Evolutionary conservation across 176 grass and related monocot species (phyloP), one percentile per base, ranked within the genome.

Genomic region (Oryza nivara): DNA sequence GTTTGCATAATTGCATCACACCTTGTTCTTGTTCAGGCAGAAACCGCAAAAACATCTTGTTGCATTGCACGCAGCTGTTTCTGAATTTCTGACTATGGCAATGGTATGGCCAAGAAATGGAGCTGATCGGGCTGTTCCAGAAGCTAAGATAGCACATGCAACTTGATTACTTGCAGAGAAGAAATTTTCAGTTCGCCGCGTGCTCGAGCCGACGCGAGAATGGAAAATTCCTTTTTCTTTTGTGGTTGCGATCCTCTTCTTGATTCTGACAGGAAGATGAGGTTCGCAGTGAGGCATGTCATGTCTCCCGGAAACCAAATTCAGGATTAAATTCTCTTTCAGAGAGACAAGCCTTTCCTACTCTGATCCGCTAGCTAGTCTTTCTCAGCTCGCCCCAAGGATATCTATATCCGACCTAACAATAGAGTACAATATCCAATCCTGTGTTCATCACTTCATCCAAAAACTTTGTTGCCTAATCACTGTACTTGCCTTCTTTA

Each of bases 361-460:
- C 67, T 79, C 81, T 12, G 25, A 30, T 54, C 68, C 9, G 65
- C 69, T 61, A 78, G 20, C 47, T 16, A 34, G 74, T 60, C 36
- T 48, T 34, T 79, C 75, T 36, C 83, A 52, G 32, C 60, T 79
- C 4, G 46, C 69, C 68, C 69, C n/a, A 9, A 22, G 38, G 83
- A 90, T 73, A 82, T 47, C 20, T 69, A 47, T 22, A 25, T 26
- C 16, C 49, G 84, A 86, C 47, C 84, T 73, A 86, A 68, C 88
- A 86, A 74, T 80, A 13, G 17, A 7, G 15, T 56, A n/a, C 54
- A n/a, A n/a, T 58, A 58, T 58, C 54, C 73, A 25, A 46, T 80
- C 47, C 60, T 36, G 81, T 58, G 44, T 2, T 44, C 1, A 77
- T 82, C 58, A n/a, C 73, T 60, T 73, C 45, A 9, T 5, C 36